These are phyloP conservation scores for Rhizopogon sp. DNA, from an alignment of 768 basidiomycete species.

Conservation along the genomic window DNA sequence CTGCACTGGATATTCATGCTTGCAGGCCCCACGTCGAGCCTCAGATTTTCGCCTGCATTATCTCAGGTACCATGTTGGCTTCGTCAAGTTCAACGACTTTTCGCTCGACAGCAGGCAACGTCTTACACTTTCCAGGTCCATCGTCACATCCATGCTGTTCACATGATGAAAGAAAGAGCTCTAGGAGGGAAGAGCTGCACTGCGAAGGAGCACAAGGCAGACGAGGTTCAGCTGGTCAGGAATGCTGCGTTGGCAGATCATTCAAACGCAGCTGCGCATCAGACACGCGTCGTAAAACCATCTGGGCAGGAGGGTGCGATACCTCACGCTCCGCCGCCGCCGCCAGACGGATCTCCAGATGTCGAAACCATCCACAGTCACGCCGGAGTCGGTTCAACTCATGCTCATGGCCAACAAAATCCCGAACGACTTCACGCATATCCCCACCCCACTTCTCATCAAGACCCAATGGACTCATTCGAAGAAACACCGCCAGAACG, in stretches of 20 bases:
- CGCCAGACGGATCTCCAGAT: neutral
- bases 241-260: neutral
- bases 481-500: constrained; percentile 6
- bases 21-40: constrained; percentile 76
- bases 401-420: constrained; percentile 6
- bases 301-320: neutral
- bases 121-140: neutral
- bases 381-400: constrained; percentile 5
- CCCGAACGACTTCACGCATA: neutral
- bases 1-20: constrained; percentile 71
- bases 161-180: neutral
- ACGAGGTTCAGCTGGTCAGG: neutral
- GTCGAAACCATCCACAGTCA: constrained; percentile 1
- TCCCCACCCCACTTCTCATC: neutral
- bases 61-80: constrained; percentile 27
- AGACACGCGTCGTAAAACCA: neutral
- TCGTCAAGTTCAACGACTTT: constrained; percentile 10
- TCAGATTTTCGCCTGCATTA: constrained; percentile 37
- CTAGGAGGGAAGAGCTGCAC: neutral
- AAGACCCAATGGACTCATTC: neutral
- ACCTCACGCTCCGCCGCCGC: neutral
- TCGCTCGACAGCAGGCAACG: constrained; percentile 6
- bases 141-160: constrained; percentile 4
- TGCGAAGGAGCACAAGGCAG: neutral
- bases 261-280: neutral